Base-by-base conservation (phyloP, 352 stramenopile genomes). In the Phytophthora citrophthora region DNA sequence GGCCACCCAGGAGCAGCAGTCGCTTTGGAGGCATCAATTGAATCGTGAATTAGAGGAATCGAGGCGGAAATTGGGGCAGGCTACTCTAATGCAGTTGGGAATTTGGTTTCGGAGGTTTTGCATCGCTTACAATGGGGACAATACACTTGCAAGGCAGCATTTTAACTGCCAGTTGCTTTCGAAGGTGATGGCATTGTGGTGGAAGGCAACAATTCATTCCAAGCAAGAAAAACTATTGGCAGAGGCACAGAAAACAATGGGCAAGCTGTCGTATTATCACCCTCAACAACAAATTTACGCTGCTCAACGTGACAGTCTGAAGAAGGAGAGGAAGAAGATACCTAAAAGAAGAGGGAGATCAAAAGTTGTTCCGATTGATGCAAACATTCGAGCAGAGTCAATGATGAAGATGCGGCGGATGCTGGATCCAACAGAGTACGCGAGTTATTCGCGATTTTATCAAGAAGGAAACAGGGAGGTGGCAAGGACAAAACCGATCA, bases 181-280 rank as follows among this genome's bases (percentile, higher is more conserved):
- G 9, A 77, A 64, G n/a, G 16, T 54, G 5, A 13, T 83, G 0
- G 2, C 61, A 3, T 52, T 20, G 16, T 88, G 78, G 78, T 86
- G 81, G 81, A 77, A 70, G 12, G 41, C 67, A 36, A 73, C 72
- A 1, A 66, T 86, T 9, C 70, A 88, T 41, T 39, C 39, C 1
- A 90, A 88, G 51, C 81, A 90, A 60, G 81, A 88, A 39, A 59
- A 64, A 23, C 50, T 90, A 4, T 50, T 88, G n/a, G 4, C 61
- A 7, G 67, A 79, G 15, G 74, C 78, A 11, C 70, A 81, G 26
- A 54, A 74, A 39, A 41, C 61, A 9, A 69, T 80, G 16, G 55
- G 55, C 9, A 74, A 59, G 7, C 61, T 83, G n/a, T 80, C 74
- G 0, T 76, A 70, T 36, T 77, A 88, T 59, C 61, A 78, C 2